A percentile compares a stretch with the other conserved stretches of the same genome.
These are phyloP conservation scores for Triticum timopheevii DNA, from an alignment of 176 grass and related monocot species.

Conservation along the genomic window DNA sequence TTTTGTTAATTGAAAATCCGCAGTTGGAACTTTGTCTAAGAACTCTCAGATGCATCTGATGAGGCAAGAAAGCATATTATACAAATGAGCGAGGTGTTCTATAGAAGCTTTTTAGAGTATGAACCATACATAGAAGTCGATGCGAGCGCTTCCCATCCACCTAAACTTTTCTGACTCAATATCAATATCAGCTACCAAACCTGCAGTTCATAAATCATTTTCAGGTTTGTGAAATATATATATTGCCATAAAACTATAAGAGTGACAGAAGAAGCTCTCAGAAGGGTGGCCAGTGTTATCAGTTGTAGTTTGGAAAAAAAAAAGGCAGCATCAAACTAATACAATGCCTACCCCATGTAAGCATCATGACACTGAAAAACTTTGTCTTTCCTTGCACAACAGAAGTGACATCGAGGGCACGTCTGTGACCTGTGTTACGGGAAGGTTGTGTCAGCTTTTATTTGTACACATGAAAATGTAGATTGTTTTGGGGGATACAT, in stretches of 20 bases:
- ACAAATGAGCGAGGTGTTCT: neutral
- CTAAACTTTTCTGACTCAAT: slow-evolving; percentile 98
- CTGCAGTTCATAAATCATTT: slow-evolving; percentile 56
- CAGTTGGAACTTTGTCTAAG: neutral
- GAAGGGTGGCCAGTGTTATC: neutral
- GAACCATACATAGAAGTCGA: slow-evolving; percentile 79
- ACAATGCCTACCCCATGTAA: slow-evolving; percentile 81
- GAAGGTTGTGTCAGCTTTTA: slow-evolving; percentile 30
- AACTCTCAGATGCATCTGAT: slow-evolving; percentile 17
- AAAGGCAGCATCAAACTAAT: neutral
- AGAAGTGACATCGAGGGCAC: slow-evolving; percentile 82
- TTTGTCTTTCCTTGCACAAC: slow-evolving; percentile 79
- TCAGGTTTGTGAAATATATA: slow-evolving; percentile 22
- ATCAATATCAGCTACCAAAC: slow-evolving; percentile 92
- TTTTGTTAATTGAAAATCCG: neutral
- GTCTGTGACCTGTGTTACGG: slow-evolving; percentile 59
- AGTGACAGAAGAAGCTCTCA: slow-evolving; percentile 15
- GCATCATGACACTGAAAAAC: slow-evolving; percentile 96
- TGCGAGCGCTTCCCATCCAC: slow-evolving; percentile 96
- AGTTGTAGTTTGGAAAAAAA: neutral
- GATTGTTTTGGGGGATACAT: neutral
- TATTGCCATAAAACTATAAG: neutral
- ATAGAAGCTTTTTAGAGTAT: slow-evolving; percentile 1
- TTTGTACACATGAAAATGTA: slow-evolving; percentile 6
- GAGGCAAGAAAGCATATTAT: neutral